A percentile compares a stretch with the other conserved stretches of the same genome.
Conservation (phyloP, 164 flowering plant species). For the Liquidambar formosana region DNA sequence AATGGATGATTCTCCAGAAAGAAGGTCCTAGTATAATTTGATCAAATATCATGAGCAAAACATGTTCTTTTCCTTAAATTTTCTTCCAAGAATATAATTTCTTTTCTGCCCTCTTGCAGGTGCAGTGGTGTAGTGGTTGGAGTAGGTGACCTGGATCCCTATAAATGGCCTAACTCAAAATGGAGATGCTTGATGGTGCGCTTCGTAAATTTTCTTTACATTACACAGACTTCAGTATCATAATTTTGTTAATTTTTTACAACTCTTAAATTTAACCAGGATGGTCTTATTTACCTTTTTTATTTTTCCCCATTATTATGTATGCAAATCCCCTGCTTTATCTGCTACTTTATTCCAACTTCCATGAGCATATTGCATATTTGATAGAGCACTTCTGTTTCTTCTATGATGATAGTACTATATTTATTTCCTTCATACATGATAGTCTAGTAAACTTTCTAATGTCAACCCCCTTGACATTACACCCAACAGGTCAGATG, state of each 20-base stretch:
- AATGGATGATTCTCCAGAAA: constrained; percentile 83
- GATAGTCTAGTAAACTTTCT: neutral
- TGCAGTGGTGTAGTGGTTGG: constrained; percentile 81
- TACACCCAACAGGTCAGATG: constrained; percentile 66
- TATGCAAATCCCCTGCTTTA: too few relatives aligned
- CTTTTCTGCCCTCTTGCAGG: constrained; percentile 39
- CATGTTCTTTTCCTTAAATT: neutral
- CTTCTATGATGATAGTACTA: neutral
- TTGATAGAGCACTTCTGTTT: neutral
- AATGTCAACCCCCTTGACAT: neutral
- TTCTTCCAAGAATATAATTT: neutral
- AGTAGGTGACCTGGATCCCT: constrained; percentile 68
- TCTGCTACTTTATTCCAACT: neutral
- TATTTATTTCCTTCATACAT: too few relatives aligned
- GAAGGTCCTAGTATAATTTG: constrained; percentile 51
- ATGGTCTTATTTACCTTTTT: too few relatives aligned
- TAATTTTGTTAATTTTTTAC: too few relatives aligned
- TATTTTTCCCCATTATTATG: too few relatives aligned
- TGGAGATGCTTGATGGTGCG: constrained; percentile 92
- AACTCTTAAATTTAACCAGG: too few relatives aligned
- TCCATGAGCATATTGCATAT: constrained; percentile 4
- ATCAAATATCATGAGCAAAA: neutral
- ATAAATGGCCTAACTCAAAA: constrained; percentile 86
- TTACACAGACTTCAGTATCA: neutral
- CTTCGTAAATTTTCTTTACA: neutral